Evolutionary conservation across 2,329 filamentous ascomycete species (phyloP).

Genomic region (Macrophomina tecta): DNA sequence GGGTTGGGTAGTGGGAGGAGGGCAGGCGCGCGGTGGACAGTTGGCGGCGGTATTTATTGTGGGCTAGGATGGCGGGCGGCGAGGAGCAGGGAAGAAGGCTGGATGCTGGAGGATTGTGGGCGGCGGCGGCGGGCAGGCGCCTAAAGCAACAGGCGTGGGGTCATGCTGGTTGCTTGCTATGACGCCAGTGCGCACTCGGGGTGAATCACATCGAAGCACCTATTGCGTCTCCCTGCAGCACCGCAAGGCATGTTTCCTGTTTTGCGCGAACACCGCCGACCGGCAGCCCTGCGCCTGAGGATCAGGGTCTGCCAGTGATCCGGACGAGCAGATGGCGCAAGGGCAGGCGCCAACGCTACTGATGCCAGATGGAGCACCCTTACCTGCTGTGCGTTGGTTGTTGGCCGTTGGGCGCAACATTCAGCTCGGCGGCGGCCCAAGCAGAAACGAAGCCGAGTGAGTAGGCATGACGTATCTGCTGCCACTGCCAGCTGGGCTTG

Average conservation of each 20-base stretch:
- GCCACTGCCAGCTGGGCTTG: background rate
- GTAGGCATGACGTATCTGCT: constrained; percentile 11
- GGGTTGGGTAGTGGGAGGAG: constrained; percentile 16
- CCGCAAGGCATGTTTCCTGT: constrained; percentile 8
- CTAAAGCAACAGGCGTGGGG: constrained; percentile 1
- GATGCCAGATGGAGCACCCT: constrained; percentile 6
- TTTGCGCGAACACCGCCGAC: background rate
- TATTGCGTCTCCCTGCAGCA: constrained; percentile 20
- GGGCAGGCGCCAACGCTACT: background rate
- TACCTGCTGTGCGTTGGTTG: background rate
- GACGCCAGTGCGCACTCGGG: constrained; percentile 5
- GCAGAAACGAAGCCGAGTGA: background rate
- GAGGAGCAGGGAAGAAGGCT: constrained; percentile 17
- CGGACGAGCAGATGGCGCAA: background rate
- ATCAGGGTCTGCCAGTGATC: constrained; percentile 20
- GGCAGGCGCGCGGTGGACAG: constrained; percentile 22
- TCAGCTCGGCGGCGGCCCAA: constrained; percentile 1
- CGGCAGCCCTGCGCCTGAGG: constrained; percentile 1
- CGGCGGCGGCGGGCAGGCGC: constrained; percentile 12
- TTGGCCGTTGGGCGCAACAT: background rate
- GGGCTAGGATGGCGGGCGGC: constrained; percentile 1
- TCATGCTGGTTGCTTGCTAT: constrained; percentile 6
- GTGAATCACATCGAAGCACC: constrained; percentile 15
- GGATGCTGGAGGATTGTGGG: constrained; percentile 13
- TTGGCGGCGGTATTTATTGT: constrained; percentile 18